Conservation (phyloP, 768 basidiomycete genomes). For the Coprinopsis sp. region DNA sequence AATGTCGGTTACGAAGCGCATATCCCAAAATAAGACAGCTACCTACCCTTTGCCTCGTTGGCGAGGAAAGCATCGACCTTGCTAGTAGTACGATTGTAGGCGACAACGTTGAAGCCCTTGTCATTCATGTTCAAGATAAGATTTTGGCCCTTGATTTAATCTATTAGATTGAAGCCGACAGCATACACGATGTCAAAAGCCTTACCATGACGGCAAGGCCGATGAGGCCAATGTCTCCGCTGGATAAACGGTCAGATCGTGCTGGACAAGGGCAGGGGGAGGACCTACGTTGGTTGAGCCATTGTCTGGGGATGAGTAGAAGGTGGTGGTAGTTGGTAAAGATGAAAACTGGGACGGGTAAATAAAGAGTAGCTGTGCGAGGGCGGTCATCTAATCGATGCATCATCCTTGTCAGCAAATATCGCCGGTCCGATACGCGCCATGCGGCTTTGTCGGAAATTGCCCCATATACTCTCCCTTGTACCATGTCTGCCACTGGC, state of each 20-base stretch:
- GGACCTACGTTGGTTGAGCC: slow-evolving; percentile 26
- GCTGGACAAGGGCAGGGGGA: background rate
- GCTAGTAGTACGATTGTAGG: slow-evolving; percentile 94
- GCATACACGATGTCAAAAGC: slow-evolving; percentile 24
- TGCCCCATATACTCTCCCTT: background rate
- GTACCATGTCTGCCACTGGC: background rate
- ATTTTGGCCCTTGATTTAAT: slow-evolving; percentile 75
- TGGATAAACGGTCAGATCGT: slow-evolving; percentile 26
- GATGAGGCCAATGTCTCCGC: slow-evolving; percentile 97
- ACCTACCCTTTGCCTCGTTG: slow-evolving; percentile 94
- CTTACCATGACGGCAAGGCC: slow-evolving; percentile 99
- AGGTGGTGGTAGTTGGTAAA: slow-evolving; percentile 30
- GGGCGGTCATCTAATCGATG: slow-evolving; percentile 19
- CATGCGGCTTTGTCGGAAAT: background rate
- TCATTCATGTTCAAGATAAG: slow-evolving; percentile 99
- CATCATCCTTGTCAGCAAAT: slow-evolving; percentile 5
- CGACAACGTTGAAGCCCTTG: slow-evolving; percentile 96
- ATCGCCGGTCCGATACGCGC: slow-evolving; percentile 3
- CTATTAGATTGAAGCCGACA: slow-evolving; percentile 13
- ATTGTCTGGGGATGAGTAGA: slow-evolving; percentile 37
- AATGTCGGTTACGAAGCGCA: slow-evolving; percentile 12
- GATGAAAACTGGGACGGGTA: slow-evolving; percentile 18
- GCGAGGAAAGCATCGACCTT: slow-evolving; percentile 95
- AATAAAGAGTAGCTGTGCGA: slow-evolving; percentile 10
- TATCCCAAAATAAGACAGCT: slow-evolving; percentile 15